A percentile compares a stretch with the other conserved stretches of the same genome.
phyloP scores from a whole-genome alignment of 441 rosid species.

The Pelargonium australe region DNA sequence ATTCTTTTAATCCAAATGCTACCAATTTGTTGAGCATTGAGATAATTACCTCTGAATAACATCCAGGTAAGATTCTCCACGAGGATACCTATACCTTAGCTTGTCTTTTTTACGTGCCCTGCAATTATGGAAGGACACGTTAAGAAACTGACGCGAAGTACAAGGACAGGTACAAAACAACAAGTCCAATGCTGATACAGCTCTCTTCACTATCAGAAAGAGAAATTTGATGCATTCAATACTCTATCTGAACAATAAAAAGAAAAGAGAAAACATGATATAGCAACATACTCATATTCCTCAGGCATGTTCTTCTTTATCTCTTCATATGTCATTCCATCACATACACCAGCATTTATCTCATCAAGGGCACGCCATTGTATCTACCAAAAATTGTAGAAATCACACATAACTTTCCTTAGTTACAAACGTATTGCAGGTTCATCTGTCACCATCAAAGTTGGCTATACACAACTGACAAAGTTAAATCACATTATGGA shows the following conservation, averaged over 20 bases:
- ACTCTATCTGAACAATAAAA: too few species aligned
- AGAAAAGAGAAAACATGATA: too few species aligned
- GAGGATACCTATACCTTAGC: conserved; percentile 90
- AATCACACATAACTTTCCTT: not conserved
- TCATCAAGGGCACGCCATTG: conserved; percentile 99
- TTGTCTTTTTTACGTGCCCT: conserved; percentile 92
- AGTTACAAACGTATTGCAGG: not conserved
- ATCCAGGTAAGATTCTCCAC: conserved; percentile 98
- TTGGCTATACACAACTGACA: not conserved
- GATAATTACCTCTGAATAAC: conserved; percentile 80
- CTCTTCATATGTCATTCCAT: conserved; percentile 98
- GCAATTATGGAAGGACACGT: conserved; percentile 17
- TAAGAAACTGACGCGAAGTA: not conserved
- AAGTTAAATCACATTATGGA: conserved; percentile 11
- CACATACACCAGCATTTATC: conserved; percentile 96
- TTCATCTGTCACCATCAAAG: conserved; percentile 11
- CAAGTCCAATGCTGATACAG: too few species aligned
- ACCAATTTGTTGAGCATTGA: too few species aligned
- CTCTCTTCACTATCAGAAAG: not conserved
- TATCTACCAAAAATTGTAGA: conserved; percentile 39
- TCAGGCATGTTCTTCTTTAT: conserved; percentile 92
- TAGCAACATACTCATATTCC: conserved; percentile 61
- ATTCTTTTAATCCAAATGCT: too few species aligned
- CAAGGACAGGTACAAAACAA: too few species aligned
- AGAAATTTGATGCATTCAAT: too few species aligned